Percentiles rank a stretch among this genome's conserved stretches.
Conservation (phyloP, 2,329 filamentous ascomycete genomes). For the Thermomyces lanuginosus region DNA sequence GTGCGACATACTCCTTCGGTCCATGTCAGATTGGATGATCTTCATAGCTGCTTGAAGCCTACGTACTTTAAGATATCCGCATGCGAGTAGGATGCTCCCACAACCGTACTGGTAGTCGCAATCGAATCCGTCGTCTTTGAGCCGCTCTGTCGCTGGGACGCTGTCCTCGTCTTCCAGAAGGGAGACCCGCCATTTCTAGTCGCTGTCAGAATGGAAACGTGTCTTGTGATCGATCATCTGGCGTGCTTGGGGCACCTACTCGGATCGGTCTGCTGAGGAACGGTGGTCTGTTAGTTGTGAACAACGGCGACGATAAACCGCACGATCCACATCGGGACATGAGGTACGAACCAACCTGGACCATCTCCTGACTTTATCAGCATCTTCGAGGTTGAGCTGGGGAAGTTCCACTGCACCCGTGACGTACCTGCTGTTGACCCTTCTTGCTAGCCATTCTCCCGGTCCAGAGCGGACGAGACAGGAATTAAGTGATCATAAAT, state of each 20-base stretch:
- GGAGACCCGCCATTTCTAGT: conserved; percentile 61
- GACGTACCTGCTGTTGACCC: conserved; percentile 51
- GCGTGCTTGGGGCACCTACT: conserved; percentile 21
- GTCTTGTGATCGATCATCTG: no score
- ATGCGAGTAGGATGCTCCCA: conserved; percentile 92
- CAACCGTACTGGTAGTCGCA: conserved; percentile 59
- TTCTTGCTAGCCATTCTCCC: conserved; percentile 33
- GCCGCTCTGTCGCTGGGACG: conserved; percentile 38
- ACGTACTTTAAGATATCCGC: conserved; percentile 75
- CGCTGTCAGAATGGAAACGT: conserved; percentile 13
- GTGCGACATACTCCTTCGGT: conserved; percentile 19
- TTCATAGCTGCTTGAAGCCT: conserved; percentile 5
- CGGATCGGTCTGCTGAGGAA: conserved; percentile 19
- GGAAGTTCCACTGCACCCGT: no score
- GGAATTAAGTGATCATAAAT: no score
- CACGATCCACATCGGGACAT: no score
- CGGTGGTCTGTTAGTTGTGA: conserved; percentile 11
- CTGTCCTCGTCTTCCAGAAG: conserved; percentile 58
- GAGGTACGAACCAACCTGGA: conserved; percentile 81
- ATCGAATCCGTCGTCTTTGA: conserved; percentile 44
- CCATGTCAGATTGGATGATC: conserved; percentile 8
- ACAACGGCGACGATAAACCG: no score
- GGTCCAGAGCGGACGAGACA: no score
- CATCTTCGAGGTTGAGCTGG: conserved; percentile 1
- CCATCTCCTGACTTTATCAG: conserved; percentile 67